phyloP scores from a whole-genome alignment of 139 green algal genomes.

The Chlamydomonas incerta region DNA sequence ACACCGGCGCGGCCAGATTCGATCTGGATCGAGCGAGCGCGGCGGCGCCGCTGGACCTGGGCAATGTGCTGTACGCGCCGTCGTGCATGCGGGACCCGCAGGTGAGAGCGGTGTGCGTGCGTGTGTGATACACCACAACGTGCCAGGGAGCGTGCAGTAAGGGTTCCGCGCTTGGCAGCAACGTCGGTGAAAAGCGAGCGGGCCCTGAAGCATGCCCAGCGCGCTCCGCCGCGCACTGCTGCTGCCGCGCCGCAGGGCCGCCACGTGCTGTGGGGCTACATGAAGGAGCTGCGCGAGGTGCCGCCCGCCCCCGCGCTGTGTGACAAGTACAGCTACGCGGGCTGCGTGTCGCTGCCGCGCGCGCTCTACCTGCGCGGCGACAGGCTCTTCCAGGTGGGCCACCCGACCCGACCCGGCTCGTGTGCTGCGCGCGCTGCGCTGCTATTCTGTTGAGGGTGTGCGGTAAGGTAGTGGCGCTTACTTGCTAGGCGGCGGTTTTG shows the following conservation, averaged over 20 bases:
- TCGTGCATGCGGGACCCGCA: slow-evolving; percentile 53
- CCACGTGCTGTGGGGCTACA: slow-evolving; percentile 82
- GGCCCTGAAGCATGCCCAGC: too few relatives aligned
- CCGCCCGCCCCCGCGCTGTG: slow-evolving; percentile 47
- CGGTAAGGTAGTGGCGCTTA: too few relatives aligned
- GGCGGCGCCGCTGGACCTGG: slow-evolving; percentile 61
- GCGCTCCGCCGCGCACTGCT: too few relatives aligned
- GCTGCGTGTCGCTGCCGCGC: slow-evolving; percentile 51
- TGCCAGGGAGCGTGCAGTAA: too few relatives aligned
- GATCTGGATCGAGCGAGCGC: slow-evolving; percentile 35
- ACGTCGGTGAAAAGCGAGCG: too few relatives aligned
- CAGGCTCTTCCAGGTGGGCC: slow-evolving; percentile 56
- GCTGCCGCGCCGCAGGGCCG: slow-evolving; percentile 77
- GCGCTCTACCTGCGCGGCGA: slow-evolving; percentile 58
- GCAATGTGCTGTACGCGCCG: slow-evolving; percentile 64
- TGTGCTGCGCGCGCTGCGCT: too few relatives aligned
- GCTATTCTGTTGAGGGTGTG: too few relatives aligned
- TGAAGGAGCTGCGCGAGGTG: slow-evolving; percentile 77
- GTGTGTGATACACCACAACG: too few relatives aligned
- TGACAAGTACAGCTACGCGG: slow-evolving; percentile 59
- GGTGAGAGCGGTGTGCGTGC: too few relatives aligned
- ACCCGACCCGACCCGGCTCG: too few relatives aligned
- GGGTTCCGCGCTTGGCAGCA: too few relatives aligned
- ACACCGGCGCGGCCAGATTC: slow-evolving; percentile 33
- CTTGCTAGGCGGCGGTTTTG: too few relatives aligned